These are phyloP conservation scores for Penicillium riverlandense DNA, from an alignment of 495 filamentous ascomycete species.

Conservation along the genomic window DNA sequence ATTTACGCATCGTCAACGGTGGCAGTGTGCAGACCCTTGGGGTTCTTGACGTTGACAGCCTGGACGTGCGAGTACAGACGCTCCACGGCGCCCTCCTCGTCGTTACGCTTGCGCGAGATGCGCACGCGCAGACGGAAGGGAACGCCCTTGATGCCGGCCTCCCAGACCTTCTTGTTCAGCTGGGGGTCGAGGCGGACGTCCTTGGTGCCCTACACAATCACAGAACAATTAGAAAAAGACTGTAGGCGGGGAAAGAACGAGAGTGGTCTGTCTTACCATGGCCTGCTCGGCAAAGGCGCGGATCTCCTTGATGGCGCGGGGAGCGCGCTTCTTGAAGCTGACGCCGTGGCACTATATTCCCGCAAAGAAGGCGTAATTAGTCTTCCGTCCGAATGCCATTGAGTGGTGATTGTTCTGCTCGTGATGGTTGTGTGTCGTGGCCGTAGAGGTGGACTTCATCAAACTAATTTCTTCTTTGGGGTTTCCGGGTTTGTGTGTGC, in stretches of 20 bases:
- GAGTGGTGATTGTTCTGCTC: conserved; percentile 26
- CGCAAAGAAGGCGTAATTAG: conserved; percentile 41
- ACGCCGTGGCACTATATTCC: conserved; percentile 79
- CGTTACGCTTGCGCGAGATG: conserved; percentile 99
- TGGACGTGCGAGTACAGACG: conserved; percentile 98
- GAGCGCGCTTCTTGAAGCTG: conserved; percentile 99
- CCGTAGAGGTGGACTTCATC: conserved; percentile 61
- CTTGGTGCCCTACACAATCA: conserved; percentile 66
- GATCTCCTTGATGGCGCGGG: conserved; percentile 98
- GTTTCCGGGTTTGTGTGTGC: conserved; percentile 7
- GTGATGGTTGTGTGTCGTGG: conserved; percentile 23
- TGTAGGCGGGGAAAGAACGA: background rate
- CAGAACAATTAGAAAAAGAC: background rate
- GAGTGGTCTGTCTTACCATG: conserved; percentile 65
- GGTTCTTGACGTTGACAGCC: conserved; percentile 98
- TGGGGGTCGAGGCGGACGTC: conserved; percentile 97
- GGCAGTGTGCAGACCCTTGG: conserved; percentile 89
- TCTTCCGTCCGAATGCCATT: conserved; percentile 58
- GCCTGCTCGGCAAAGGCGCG: conserved; percentile 81
- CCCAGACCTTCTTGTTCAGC: conserved; percentile 99
- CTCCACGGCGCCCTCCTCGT: conserved; percentile 98
- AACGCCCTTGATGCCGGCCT: conserved; percentile 96
- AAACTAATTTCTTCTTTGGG: conserved; percentile 52
- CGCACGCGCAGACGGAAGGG: conserved; percentile 93
- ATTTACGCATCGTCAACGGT: conserved; percentile 56